Percentiles rank a stretch among this genome's conserved stretches.
These are phyloP conservation scores for Yamadazyma phyllophila DNA, from an alignment of 805 yeast species.

Conservation along the genomic window DNA sequence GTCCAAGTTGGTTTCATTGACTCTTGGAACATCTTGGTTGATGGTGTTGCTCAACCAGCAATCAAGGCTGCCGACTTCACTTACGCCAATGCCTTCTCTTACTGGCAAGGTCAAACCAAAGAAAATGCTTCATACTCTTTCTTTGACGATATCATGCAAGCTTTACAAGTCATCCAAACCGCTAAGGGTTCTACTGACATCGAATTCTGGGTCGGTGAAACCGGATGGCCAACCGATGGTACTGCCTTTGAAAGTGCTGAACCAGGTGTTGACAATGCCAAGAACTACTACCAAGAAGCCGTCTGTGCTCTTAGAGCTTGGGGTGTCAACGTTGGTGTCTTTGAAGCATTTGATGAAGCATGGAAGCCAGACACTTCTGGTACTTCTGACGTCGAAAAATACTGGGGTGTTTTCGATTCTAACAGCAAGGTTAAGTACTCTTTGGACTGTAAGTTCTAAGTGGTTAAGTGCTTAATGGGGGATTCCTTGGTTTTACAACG, in stretches of 20 bases:
- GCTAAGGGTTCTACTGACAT: conserved; percentile 84
- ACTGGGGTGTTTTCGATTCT: conserved; percentile 88
- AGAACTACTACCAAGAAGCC: conserved; percentile 80
- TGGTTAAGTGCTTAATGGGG: background rate
- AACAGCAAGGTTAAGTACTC: conserved; percentile 40
- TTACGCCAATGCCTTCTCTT: conserved; percentile 93
- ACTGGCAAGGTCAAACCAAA: conserved; percentile 97
- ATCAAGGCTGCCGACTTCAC: conserved; percentile 81
- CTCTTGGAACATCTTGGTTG: conserved; percentile 91
- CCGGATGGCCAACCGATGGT: conserved; percentile 96
- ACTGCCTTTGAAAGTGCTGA: conserved; percentile 61
- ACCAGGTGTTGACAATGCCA: conserved; percentile 75
- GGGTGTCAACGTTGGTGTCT: conserved; percentile 90
- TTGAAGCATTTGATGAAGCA: conserved; percentile 93
- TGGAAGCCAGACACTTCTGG: conserved; percentile 95
- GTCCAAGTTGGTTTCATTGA: conserved; percentile 90
- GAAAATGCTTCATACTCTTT: conserved; percentile 83
- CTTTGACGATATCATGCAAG: conserved; percentile 97
- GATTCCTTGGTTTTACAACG: conserved; percentile 4
- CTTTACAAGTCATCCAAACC: conserved; percentile 83
- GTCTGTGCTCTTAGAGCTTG: conserved; percentile 92
- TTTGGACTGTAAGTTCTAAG: conserved; percentile 32
- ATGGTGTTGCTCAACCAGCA: conserved; percentile 67
- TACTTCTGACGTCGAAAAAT: conserved; percentile 80
- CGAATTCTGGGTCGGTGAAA: conserved; percentile 94